Percentiles rank a stretch among this genome's conserved stretches.
Evolutionary conservation across 1,284 basidiomycete genomes (phyloP).

Genomic region (Pholiota adiposa): DNA sequence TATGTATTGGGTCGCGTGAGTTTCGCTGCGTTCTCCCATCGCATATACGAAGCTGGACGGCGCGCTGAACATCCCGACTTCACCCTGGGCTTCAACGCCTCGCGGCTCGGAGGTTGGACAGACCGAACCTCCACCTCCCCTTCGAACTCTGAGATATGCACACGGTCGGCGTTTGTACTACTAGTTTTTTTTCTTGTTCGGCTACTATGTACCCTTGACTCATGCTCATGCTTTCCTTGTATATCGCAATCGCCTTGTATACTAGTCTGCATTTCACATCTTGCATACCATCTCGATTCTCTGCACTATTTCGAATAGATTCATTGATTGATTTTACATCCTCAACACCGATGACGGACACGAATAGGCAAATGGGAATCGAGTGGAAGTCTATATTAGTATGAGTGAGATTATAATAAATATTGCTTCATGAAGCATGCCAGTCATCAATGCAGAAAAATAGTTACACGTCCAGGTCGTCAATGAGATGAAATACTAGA

Average conservation of each 20-base stretch:
- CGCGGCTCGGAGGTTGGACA: neutral
- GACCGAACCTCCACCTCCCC: neutral
- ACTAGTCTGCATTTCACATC: neutral
- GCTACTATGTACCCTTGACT: neutral
- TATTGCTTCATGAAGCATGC: slow-evolving; percentile 5
- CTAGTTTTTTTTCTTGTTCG: neutral
- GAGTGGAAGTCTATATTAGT: neutral
- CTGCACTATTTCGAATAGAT: neutral
- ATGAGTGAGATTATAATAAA: slow-evolving; percentile 8
- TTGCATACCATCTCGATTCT: neutral
- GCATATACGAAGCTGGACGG: neutral
- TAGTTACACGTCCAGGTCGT: slow-evolving; percentile 19
- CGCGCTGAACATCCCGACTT: neutral
- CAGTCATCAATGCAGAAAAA: neutral
- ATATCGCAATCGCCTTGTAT: slow-evolving; percentile 3
- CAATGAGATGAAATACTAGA: slow-evolving; percentile 19
- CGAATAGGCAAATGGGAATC: neutral
- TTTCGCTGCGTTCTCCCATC: neutral
- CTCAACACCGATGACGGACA: neutral
- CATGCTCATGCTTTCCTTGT: slow-evolving; percentile 3
- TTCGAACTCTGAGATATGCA: too few species aligned
- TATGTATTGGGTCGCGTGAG: neutral
- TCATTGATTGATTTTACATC: neutral
- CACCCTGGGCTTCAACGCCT: neutral
- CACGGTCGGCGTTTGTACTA: neutral